These are phyloP conservation scores for Evansstolkia leycettana DNA, from an alignment of 495 filamentous ascomycete genomes.

Conservation along the genomic window DNA sequence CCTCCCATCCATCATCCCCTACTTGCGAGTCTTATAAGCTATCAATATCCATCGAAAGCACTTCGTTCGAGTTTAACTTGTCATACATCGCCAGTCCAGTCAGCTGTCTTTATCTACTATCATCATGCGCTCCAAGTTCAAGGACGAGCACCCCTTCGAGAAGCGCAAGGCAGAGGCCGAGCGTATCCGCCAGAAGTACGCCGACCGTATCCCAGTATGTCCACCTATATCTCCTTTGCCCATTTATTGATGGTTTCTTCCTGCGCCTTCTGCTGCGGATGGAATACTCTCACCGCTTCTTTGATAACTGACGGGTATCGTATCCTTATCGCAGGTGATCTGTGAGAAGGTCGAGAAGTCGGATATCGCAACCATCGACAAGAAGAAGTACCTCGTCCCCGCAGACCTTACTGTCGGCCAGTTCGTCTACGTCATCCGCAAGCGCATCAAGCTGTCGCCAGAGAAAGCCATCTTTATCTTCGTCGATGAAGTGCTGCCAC, in stretches of 20 bases:
- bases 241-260: not conserved
- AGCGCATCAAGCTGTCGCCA: constrained; percentile 98
- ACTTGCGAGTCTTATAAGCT: constrained; percentile 1
- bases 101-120: constrained; percentile 13
- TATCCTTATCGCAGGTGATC: constrained; percentile 58
- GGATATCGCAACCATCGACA: constrained; percentile 99
- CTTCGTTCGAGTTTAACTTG: not conserved
- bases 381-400: constrained; percentile 99
- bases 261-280: not conserved
- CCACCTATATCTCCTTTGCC: constrained; percentile 5
- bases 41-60: not conserved
- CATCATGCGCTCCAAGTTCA: constrained; percentile 96
- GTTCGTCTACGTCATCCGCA: constrained; percentile 99
- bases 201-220: constrained; percentile 95
- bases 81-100: no score
- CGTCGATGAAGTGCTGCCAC: constrained; percentile 95
- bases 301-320: constrained; percentile 17
- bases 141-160: constrained; percentile 99
- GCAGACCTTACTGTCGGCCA: constrained; percentile 97
- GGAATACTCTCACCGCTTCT: constrained; percentile 26
- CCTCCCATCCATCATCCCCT: constrained; percentile 6
- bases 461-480: constrained; percentile 99
- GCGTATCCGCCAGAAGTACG: constrained; percentile 97
- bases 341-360: constrained; percentile 99
- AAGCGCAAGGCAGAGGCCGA: constrained; percentile 98